Base-by-base conservation (phyloP, 352 stramenopile species). In the Albugo laibachii region DNA sequence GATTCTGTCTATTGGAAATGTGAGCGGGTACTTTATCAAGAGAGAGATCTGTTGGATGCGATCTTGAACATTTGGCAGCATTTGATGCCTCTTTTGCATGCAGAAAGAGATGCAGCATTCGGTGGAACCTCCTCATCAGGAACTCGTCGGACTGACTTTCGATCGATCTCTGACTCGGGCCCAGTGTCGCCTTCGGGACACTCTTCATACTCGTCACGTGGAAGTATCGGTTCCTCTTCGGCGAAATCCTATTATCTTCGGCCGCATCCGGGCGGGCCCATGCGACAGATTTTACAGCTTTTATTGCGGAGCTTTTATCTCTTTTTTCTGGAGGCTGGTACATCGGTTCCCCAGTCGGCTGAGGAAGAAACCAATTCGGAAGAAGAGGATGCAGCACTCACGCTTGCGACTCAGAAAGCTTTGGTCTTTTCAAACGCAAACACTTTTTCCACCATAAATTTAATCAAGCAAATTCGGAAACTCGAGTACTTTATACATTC, bases 401-500 rank as follows among this genome's bases (percentile, higher is more conserved):
- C 16, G 8, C 16, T 24, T 20, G 18, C 65, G 43, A 59, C 51
- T 35, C 70, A 78, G 41, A 72, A 63, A 14, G 63, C 24, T 31
- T 31, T 31, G 24, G 24, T 31, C 3, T 31, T 31, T 8, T 31
- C 24, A 31, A 31, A 31, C 8, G 24, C 24, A 3, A 43, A 24
- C 8, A 10, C 38, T 43, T 43, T 24, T 10, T 43, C 38, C 3
- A 8, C 38, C 3, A 43, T 24, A 8, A 24, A 43, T 24, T 43
- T 19, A 10, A 19, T 24, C 3, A 43, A 43, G 8, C 38, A 24
- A 19, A 24, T 43, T 10, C 38, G 16, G 8, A 62, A 86, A 52
- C 59, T 89, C 2, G 76, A 86, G 52, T 86, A 89, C 53, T 89
- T 85, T 52, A 69, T 85, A 20, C 78, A 89, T 41, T 64, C 69